A percentile compares a stretch with the other conserved stretches of the same genome.
These are phyloP conservation scores for Syzygium aqueum DNA, from an alignment of 345 rosid genomes.

Conservation along the genomic window DNA sequence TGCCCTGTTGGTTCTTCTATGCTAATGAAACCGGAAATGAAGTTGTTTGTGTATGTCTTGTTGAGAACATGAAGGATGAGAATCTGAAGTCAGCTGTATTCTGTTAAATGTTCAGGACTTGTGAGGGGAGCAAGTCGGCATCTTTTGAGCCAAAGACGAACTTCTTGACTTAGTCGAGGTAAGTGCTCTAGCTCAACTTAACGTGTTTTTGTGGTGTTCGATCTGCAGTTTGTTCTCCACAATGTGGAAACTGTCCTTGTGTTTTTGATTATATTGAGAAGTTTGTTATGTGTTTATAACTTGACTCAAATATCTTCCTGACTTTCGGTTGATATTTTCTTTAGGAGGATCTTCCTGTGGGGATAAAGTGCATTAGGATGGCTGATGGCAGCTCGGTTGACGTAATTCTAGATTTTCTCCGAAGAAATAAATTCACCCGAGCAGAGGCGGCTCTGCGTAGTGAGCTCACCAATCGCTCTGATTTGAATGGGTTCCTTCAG, in stretches of 20 bases:
- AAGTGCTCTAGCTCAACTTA: not conserved
- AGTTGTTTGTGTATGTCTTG: not conserved
- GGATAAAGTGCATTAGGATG: conserved; percentile 34
- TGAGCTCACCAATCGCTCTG: conserved; percentile 64
- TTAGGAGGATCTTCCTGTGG: conserved; percentile 5
- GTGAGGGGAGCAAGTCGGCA: not conserved
- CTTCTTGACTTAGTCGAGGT: not conserved
- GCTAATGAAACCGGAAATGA: not conserved
- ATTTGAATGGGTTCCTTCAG: conserved; percentile 65
- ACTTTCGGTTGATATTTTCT: not conserved
- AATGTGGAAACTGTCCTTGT: not conserved
- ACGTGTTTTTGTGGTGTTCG: not conserved
- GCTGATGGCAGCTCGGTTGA: conserved; percentile 58
- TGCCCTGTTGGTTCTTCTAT: not conserved
- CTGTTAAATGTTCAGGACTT: not conserved
- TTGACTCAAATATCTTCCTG: not conserved
- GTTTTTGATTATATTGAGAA: not conserved
- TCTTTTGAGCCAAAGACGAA: not conserved
- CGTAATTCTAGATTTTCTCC: conserved; percentile 70
- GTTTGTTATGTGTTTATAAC: not conserved
- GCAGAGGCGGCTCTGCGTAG: conserved; percentile 96
- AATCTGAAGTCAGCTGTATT: not conserved
- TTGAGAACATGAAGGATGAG: not conserved
- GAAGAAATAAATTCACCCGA: conserved; percentile 63
- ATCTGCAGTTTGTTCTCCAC: not conserved